Evolutionary conservation across 2,329 filamentous ascomycete species (phyloP).

Genomic region (Ophiobolus disseminans): DNA sequence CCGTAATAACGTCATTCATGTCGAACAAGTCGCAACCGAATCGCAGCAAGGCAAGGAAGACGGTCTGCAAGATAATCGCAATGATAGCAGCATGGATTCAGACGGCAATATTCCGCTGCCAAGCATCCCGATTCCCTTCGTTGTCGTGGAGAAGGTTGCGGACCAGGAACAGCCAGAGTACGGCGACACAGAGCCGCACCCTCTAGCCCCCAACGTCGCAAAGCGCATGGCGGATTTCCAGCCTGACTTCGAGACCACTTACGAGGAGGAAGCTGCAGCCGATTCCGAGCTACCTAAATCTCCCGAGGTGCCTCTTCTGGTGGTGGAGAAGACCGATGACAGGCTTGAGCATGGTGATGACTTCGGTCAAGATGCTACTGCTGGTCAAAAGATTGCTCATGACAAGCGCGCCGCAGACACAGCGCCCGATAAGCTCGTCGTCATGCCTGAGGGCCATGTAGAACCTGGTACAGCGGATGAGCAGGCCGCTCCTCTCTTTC

Average conservation of each 20-base stretch:
- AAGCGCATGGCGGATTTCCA: slow-evolving; percentile 33
- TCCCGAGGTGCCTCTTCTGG: slow-evolving; percentile 30
- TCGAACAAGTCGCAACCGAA: slow-evolving; percentile 16
- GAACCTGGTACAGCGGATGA: slow-evolving; percentile 21
- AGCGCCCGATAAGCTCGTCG: slow-evolving; percentile 41
- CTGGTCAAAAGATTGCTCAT: slow-evolving; percentile 44
- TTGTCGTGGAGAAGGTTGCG: slow-evolving; percentile 30
- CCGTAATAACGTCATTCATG: slow-evolving; percentile 60
- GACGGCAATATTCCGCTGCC: slow-evolving; percentile 7
- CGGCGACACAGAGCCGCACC: slow-evolving; percentile 18
- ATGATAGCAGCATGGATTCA: slow-evolving; percentile 23
- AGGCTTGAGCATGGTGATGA: slow-evolving; percentile 46
- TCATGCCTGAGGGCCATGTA: slow-evolving; percentile 26
- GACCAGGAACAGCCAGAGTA: slow-evolving; percentile 29
- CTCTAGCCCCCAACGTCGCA: slow-evolving; percentile 16
- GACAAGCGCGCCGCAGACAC: slow-evolving; percentile 42
- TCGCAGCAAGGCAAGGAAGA: not conserved
- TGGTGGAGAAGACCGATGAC: slow-evolving; percentile 47
- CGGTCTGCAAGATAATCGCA: slow-evolving; percentile 12
- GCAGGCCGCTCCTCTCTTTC: slow-evolving; percentile 40
- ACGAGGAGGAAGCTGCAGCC: slow-evolving; percentile 18
- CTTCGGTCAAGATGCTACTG: slow-evolving; percentile 43
- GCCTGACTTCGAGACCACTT: slow-evolving; percentile 26
- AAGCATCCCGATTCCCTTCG: slow-evolving; percentile 25
- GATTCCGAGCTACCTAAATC: slow-evolving; percentile 13